phyloP scores from a whole-genome alignment of 768 basidiomycete species.

The Collybia sp. region DNA sequence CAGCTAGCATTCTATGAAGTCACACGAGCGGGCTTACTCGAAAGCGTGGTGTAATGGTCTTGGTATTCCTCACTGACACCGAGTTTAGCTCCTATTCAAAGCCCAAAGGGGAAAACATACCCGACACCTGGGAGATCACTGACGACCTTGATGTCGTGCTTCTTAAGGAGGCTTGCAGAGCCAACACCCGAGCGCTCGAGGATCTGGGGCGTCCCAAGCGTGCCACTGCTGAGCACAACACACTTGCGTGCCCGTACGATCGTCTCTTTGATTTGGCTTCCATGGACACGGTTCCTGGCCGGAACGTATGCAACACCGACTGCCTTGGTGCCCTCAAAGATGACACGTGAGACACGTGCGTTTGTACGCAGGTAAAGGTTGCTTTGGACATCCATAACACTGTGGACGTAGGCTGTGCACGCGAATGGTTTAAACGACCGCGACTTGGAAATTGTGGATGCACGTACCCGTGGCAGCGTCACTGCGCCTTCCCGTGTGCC shows the following conservation, averaged over 20 bases:
- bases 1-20: neutral
- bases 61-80: constrained; percentile 58
- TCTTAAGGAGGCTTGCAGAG: constrained; percentile 44
- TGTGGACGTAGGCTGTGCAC: constrained; percentile 58
- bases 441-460: neutral
- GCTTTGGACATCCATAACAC: constrained; percentile 62
- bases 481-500: constrained; percentile 66
- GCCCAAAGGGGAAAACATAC: constrained; percentile 25
- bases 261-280: constrained; percentile 49
- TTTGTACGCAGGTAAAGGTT: constrained; percentile 67
- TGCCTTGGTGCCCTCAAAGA: constrained; percentile 70
- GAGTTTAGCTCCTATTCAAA: neutral
- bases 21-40: constrained; percentile 30
- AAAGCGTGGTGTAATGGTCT: constrained; percentile 70
- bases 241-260: constrained; percentile 63
- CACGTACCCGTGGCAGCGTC: constrained; percentile 61
- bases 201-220: constrained; percentile 69
- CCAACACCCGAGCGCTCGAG: constrained; percentile 73
- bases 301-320: constrained; percentile 71
- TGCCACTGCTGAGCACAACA: constrained; percentile 63
- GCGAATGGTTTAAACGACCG: neutral
- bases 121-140: constrained; percentile 71
- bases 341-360: constrained; percentile 61
- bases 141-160: constrained; percentile 56
- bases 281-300: constrained; percentile 51